A percentile compares a stretch with the other conserved stretches of the same genome.
Evolutionary conservation across 192 early-diverging fungal genomes (phyloP).

Genomic region (Podila epicladia): DNA sequence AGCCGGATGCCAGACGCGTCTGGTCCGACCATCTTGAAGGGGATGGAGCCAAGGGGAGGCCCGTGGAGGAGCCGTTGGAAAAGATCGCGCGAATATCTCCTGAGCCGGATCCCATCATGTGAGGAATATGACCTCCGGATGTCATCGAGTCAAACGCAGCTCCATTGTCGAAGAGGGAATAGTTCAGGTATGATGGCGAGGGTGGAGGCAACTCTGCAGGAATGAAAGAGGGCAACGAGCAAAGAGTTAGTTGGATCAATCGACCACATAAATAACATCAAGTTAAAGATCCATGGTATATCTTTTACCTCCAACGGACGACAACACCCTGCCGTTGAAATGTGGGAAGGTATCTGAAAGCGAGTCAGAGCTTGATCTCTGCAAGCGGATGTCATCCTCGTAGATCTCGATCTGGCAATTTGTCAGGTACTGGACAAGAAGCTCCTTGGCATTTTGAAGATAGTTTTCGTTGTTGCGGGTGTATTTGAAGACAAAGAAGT

Average conservation of each 20-base stretch:
- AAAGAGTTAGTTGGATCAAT: background rate
- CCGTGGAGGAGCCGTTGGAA: background rate
- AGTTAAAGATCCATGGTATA: background rate
- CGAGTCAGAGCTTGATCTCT: conserved; percentile 50
- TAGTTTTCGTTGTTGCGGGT: conserved; percentile 46
- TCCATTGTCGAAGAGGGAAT: conserved; percentile 27
- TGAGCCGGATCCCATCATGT: background rate
- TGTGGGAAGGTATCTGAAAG: conserved; percentile 68
- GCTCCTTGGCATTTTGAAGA: conserved; percentile 39
- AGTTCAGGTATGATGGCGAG: conserved; percentile 12
- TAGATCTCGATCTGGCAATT: conserved; percentile 24
- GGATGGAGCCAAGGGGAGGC: conserved; percentile 14
- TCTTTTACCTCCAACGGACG: conserved; percentile 41
- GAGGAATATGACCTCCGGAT: background rate
- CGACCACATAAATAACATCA: background rate
- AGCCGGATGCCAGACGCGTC: conserved; percentile 3
- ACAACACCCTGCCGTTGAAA: conserved; percentile 65
- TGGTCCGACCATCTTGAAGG: conserved; percentile 40
- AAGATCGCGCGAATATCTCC: conserved; percentile 32
- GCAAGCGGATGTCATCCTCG: conserved; percentile 45
- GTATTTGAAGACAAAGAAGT: conserved; percentile 50
- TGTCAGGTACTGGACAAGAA: conserved; percentile 32
- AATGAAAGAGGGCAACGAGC: background rate
- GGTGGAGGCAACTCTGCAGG: background rate
- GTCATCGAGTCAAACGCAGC: conserved; percentile 6